Conservation (phyloP, 306 rosid species). For the cucumber (Cucumis sativus) region Cucumber_9930_V3 NC_026659.2:21652501-21653000, state of each 20-base stretch:
- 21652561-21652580: constrained; percentile 24
- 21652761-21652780: background rate
- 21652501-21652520: constrained; percentile 35
- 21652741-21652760: constrained; percentile 10
- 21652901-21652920: too few relatives aligned
- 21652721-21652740: constrained; percentile 66
- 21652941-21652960: too few relatives aligned
- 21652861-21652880: too few relatives aligned
- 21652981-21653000: too few relatives aligned
- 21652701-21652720: constrained; percentile 44
- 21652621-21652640: constrained; percentile 22
- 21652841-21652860: too few relatives aligned
- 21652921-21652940: too few relatives aligned
- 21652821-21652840: too few relatives aligned
- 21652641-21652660: constrained; percentile 18
- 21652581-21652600: constrained; percentile 21
- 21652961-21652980: too few relatives aligned
- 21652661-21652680: constrained; percentile 32
- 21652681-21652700: constrained; percentile 38
- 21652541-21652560: constrained; percentile 17
- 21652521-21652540: constrained; percentile 8
- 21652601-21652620: constrained; percentile 31
- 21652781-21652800: background rate
- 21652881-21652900: too few relatives aligned
- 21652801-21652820: background rate